phyloP scores from a whole-genome alignment of 331 rosid species.

The Prunus yedoensis region DNA sequence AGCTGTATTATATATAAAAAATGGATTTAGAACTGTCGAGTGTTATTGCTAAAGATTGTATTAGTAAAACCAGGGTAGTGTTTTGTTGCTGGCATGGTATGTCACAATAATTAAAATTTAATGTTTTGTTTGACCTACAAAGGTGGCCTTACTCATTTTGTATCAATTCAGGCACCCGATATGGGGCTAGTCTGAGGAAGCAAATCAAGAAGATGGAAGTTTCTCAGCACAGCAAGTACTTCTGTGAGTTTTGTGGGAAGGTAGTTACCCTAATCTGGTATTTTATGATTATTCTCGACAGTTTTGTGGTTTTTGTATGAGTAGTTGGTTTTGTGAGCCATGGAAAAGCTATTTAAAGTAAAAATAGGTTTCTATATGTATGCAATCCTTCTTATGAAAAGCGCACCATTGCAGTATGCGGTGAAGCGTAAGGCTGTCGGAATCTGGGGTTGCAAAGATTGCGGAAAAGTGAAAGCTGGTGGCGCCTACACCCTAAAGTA shows the following conservation, averaged over 20 bases:
- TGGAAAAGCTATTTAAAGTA: no score
- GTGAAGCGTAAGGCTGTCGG: slow-evolving; percentile 81
- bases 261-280: slow-evolving; percentile 22
- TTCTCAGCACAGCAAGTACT: slow-evolving; percentile 74
- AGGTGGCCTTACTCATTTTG: not conserved
- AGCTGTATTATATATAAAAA: no score
- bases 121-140: not conserved
- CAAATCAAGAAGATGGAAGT: slow-evolving; percentile 92
- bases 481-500: slow-evolving; percentile 77
- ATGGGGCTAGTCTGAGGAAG: slow-evolving; percentile 91
- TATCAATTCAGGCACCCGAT: slow-evolving; percentile 59
- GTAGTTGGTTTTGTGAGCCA: not conserved
- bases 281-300: not conserved
- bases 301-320: not conserved
- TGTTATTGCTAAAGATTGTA: not conserved
- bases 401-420: slow-evolving; percentile 44
- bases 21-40: not conserved
- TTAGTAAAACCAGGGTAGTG: not conserved
- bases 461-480: slow-evolving; percentile 80
- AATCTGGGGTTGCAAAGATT: slow-evolving; percentile 86
- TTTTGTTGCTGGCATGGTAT: not conserved
- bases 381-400: slow-evolving; percentile 1
- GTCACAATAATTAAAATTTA: not conserved
- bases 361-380: no score
- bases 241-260: slow-evolving; percentile 87